Evolutionary conservation across 2,329 filamentous ascomycete genomes (phyloP), one percentile per base, ranked within the genome.

Genomic region (Phyllosticta ampelicida): DNA sequence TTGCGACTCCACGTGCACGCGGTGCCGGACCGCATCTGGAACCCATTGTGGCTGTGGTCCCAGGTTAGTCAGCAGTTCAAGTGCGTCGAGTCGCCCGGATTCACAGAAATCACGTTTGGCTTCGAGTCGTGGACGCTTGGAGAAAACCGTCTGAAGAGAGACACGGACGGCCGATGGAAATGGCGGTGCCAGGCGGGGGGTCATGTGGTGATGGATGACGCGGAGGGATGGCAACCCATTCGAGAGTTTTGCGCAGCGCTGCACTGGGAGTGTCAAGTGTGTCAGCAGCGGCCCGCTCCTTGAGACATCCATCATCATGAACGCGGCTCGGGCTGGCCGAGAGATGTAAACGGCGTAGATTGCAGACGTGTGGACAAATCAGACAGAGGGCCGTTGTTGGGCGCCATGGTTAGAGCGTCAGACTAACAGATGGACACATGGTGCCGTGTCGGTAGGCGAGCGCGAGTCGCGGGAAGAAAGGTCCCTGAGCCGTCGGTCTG

Each of bases 1-100:
- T 68, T 55, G 65, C 67, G 18, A 62, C 70, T 59, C 59, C 68
- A 64, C 30, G 67, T 70, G 44, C 70, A 68, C 58, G 70, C 71
- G 21, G 65, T 71, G 18, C 68, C 68, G 2, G 68, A 73, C 53
- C 69, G 69, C 6, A 64, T 73, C 10, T 73, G 71, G 71, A 73
- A 73, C 49, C 71, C 71, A 9, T 48, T 61, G 3, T 61, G 56
- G 60, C 20, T 61, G 26, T 73, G 71, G 71, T 72, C 67, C 59
- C 68, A 72, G 26, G 65, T 69, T 0, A 63, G 63, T 2, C 67
- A 70, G 53, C 64, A 64, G 0, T 71, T 73, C 61, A 70, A 69
- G 60, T 56, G 51, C 18, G 5, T 56, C 28, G 51, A 30, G 5
- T 21, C 29, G 26, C 58, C 53, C 11, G 29, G 16, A n/a, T 61